Evolutionary conservation across 2,329 filamentous ascomycete species (phyloP).

Genomic region (Aspergillus uvarum): DNA sequence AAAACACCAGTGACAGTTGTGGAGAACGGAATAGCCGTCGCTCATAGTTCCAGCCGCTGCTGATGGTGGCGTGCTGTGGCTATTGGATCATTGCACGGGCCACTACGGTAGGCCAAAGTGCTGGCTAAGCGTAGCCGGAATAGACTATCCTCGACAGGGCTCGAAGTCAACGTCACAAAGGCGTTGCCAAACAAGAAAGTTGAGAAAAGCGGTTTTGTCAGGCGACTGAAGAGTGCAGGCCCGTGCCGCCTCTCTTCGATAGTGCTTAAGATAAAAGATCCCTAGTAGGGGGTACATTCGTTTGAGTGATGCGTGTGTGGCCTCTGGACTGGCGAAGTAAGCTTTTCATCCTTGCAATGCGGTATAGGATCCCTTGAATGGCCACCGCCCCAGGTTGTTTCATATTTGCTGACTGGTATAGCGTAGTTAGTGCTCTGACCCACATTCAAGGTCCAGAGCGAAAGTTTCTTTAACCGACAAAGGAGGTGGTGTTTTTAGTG

Average conservation of each 20-base stretch:
- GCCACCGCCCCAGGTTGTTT: constrained; percentile 12
- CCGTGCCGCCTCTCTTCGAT: neutral
- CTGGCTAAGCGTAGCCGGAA: neutral
- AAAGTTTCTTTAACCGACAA: constrained; percentile 1
- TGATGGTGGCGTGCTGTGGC: neutral
- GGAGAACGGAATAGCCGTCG: neutral
- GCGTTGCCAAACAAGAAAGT: neutral
- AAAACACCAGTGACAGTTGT: neutral
- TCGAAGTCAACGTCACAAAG: neutral
- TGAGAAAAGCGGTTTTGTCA: neutral
- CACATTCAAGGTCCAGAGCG: constrained; percentile 2
- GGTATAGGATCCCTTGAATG: neutral
- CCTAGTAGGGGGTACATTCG: neutral
- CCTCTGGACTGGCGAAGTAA: neutral
- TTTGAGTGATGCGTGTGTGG: neutral
- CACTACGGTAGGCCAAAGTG: neutral
- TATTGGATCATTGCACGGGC: constrained; percentile 1
- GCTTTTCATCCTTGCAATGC: constrained; percentile 6
- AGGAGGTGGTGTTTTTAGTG: constrained; percentile 10
- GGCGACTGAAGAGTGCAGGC: neutral
- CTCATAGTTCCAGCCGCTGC: neutral
- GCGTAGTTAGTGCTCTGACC: neutral
- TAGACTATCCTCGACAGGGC: neutral
- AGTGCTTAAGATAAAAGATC: neutral
- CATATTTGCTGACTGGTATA: constrained; percentile 7